Conservation (phyloP, 2,329 filamentous ascomycete species). For the Nothophaeocryptopus gaeumannii region DNA sequence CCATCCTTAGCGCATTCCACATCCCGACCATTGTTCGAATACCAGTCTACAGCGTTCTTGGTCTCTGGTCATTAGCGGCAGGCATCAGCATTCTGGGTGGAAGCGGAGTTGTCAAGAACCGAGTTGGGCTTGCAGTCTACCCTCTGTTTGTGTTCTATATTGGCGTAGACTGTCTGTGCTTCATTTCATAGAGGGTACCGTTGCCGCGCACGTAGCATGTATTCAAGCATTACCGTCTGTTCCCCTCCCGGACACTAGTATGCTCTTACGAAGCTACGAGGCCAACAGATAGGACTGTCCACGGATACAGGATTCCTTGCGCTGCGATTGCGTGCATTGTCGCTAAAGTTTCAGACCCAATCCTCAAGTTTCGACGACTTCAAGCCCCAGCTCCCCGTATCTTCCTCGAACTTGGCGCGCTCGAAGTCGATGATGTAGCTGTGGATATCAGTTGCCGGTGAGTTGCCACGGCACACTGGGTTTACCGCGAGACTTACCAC, state of each 20-base stretch:
- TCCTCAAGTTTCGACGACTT: not conserved
- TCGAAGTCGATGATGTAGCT: slow-evolving; percentile 16
- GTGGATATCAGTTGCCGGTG: not conserved
- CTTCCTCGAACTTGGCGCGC: not conserved
- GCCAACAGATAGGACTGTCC: too few relatives aligned
- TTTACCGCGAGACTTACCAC: too few relatives aligned
- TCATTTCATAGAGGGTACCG: slow-evolving; percentile 60
- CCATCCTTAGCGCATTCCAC: slow-evolving; percentile 78
- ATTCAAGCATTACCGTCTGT: too few relatives aligned
- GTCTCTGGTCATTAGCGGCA: slow-evolving; percentile 90
- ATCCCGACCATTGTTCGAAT: slow-evolving; percentile 79
- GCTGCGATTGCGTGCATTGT: too few relatives aligned
- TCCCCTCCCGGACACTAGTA: too few relatives aligned
- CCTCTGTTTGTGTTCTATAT: slow-evolving; percentile 94
- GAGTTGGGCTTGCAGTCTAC: slow-evolving; percentile 90
- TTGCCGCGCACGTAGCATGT: slow-evolving; percentile 1
- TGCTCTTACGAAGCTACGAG: too few relatives aligned
- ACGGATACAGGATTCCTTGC: too few relatives aligned
- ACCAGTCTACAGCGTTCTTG: slow-evolving; percentile 83
- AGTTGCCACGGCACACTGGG: not conserved
- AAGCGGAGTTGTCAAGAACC: slow-evolving; percentile 91
- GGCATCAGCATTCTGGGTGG: slow-evolving; percentile 94
- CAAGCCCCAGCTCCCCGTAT: not conserved
- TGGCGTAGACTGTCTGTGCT: slow-evolving; percentile 88
- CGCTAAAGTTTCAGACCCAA: not conserved